Percentiles rank a stretch among this genome's conserved stretches.
phyloP scores from a whole-genome alignment of 352 stramenopile species.

The Phytopythium vexans region DNA sequence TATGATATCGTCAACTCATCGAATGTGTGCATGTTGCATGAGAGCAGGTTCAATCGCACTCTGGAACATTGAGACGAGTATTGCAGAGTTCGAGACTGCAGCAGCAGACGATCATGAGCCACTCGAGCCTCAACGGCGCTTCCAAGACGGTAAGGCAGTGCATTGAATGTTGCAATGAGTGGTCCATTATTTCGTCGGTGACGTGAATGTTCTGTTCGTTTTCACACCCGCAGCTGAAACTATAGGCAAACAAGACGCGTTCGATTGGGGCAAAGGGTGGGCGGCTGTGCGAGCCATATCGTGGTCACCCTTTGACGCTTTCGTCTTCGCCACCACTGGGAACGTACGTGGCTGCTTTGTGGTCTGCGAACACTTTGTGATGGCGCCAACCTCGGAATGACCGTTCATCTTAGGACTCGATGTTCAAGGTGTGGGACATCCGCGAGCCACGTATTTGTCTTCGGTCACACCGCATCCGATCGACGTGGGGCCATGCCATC shows the following conservation, averaged over 20 bases:
- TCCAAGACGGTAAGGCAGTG: conserved; percentile 61
- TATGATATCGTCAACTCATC: too few species aligned
- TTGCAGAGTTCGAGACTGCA: conserved; percentile 1
- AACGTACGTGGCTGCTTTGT: conserved; percentile 44
- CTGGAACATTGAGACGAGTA: conserved; percentile 65
- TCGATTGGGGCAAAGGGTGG: conserved; percentile 84
- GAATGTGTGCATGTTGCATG: not conserved
- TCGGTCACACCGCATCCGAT: conserved; percentile 76
- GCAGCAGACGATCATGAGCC: conserved; percentile 9
- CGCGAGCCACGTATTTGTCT: conserved; percentile 75
- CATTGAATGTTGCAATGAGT: not conserved
- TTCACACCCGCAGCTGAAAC: conserved; percentile 50
- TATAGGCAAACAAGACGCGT: conserved; percentile 75
- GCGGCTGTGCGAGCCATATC: conserved; percentile 71
- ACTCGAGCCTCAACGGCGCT: conserved; percentile 70
- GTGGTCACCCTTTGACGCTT: conserved; percentile 81
- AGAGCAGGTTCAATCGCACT: conserved; percentile 62
- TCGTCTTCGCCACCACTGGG: conserved; percentile 83
- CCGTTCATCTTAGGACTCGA: conserved; percentile 45
- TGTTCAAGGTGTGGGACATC: conserved; percentile 85
- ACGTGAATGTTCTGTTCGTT: not conserved
- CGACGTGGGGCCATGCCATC: conserved; percentile 72
- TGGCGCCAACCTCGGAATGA: not conserved
- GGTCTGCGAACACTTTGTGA: not conserved
- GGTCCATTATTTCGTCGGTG: not conserved